phyloP scores from a whole-genome alignment of 306 rosid species.

The Acacia acuminata region DNA sequence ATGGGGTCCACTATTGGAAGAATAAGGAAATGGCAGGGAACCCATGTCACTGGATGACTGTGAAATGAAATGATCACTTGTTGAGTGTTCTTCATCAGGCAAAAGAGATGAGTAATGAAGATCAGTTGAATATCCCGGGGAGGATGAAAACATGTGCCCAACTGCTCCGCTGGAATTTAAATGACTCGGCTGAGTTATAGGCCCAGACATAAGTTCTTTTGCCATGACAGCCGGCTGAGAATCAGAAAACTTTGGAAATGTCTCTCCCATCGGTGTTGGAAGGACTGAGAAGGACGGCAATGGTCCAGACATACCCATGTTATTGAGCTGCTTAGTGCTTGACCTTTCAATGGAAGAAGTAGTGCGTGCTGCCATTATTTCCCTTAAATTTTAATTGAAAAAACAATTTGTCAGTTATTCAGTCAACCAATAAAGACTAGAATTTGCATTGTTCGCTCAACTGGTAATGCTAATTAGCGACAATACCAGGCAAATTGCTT shows the following conservation, averaged over 20 bases:
- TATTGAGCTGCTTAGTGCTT: constrained; percentile 58
- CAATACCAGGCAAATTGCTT: constrained; percentile 33
- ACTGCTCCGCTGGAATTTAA: constrained; percentile 65
- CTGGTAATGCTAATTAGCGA: constrained; percentile 45
- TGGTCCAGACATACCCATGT: constrained; percentile 63
- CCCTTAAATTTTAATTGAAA: constrained; percentile 47
- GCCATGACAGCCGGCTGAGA: constrained; percentile 60
- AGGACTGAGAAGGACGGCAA: constrained; percentile 62
- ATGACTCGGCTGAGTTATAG: constrained; percentile 51
- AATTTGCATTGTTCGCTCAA: constrained; percentile 15
- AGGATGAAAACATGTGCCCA: constrained; percentile 87
- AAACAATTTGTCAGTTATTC: constrained; percentile 33
- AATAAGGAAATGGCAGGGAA: constrained; percentile 57
- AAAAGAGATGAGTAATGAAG: constrained; percentile 80
- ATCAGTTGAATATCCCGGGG: constrained; percentile 79
- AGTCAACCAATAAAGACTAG: constrained; percentile 29
- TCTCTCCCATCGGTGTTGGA: constrained; percentile 59
- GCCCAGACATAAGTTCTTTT: constrained; percentile 54
- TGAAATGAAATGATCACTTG: constrained; percentile 57
- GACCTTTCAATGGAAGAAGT: constrained; percentile 64
- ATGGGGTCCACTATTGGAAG: constrained; percentile 53
- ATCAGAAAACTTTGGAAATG: constrained; percentile 63
- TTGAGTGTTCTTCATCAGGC: constrained; percentile 55
- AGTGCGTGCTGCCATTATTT: constrained; percentile 77
- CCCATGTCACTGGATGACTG: constrained; percentile 50